Evolutionary conservation across 306 rosid genomes (phyloP).

Genomic region (Rosa persica): DNA sequence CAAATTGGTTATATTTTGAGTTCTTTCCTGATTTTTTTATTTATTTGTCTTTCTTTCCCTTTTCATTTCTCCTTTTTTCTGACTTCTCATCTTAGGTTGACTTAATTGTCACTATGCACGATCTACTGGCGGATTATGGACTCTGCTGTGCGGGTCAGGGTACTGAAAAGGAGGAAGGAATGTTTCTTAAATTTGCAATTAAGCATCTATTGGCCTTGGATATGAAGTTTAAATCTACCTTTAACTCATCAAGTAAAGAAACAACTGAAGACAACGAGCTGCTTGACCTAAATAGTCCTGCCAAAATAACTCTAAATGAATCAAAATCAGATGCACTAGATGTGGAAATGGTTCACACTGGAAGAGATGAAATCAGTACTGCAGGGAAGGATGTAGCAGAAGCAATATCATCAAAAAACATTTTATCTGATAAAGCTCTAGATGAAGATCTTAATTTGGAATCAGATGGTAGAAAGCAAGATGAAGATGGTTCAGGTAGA

Average conservation of each 20-base stretch:
- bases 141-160: constrained; percentile 88
- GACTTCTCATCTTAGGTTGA: constrained; percentile 65
- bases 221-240: constrained; percentile 77
- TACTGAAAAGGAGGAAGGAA: constrained; percentile 83
- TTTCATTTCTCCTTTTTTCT: constrained; percentile 18
- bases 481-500: constrained; percentile 44
- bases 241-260: constrained; percentile 52
- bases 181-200: constrained; percentile 91
- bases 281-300: constrained; percentile 46
- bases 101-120: constrained; percentile 89
- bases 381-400: constrained; percentile 45
- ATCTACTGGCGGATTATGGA: constrained; percentile 90
- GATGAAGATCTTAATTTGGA: constrained; percentile 43
- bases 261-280: constrained; percentile 41
- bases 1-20: constrained; percentile 27
- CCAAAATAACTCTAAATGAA: constrained; percentile 46
- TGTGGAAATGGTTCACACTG: constrained; percentile 41
- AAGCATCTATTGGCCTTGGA: constrained; percentile 91
- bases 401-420: constrained; percentile 39
- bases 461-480: constrained; percentile 45
- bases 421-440: constrained; percentile 39
- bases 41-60: background rate
- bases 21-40: background rate
- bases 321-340: constrained; percentile 42
- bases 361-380: constrained; percentile 43